phyloP scores from a whole-genome alignment of 768 basidiomycete species.

The Leucosporidium scottii region DNA sequence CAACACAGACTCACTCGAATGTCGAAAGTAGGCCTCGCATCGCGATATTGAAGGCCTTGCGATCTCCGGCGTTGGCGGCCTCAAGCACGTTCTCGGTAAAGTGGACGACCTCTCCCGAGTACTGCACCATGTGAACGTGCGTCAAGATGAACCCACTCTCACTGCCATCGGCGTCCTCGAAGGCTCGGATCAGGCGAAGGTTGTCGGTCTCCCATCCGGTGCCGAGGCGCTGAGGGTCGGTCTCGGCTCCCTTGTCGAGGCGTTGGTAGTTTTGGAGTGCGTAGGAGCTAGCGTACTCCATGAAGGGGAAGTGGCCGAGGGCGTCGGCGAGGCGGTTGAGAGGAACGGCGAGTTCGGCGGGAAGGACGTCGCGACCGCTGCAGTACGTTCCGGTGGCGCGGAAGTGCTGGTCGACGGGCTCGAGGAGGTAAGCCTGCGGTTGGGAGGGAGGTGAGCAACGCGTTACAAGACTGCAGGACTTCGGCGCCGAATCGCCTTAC shows the following conservation, averaged over 20 bases:
- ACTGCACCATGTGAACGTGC: conserved; percentile 40
- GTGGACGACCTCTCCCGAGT: conserved; percentile 38
- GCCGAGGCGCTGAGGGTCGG: background rate
- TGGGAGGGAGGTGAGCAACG: conserved; percentile 33
- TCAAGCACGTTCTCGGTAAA: conserved; percentile 37
- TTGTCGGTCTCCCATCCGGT: conserved; percentile 39
- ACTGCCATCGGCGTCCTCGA: conserved; percentile 39
- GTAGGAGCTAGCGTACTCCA: conserved; percentile 43
- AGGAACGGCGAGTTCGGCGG: conserved; percentile 37
- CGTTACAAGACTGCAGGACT: too few relatives aligned
- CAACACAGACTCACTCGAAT: too few relatives aligned
- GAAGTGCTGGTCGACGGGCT: conserved; percentile 39
- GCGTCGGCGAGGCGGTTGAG: conserved; percentile 39
- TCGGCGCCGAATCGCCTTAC: too few relatives aligned
- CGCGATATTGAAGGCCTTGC: conserved; percentile 35
- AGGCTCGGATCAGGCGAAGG: conserved; percentile 43
- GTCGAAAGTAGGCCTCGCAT: conserved; percentile 28
- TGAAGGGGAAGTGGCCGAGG: conserved; percentile 40
- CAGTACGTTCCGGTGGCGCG: conserved; percentile 38
- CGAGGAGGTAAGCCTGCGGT: conserved; percentile 38
- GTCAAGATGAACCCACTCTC: conserved; percentile 30
- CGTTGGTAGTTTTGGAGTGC: conserved; percentile 40
- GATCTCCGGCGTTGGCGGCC: conserved; percentile 33
- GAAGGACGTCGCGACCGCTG: conserved; percentile 38
- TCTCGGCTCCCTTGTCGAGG: conserved; percentile 29